Conservation (phyloP, 192 early-diverging fungal genomes). For the Obelidium mucronatum region DNA sequence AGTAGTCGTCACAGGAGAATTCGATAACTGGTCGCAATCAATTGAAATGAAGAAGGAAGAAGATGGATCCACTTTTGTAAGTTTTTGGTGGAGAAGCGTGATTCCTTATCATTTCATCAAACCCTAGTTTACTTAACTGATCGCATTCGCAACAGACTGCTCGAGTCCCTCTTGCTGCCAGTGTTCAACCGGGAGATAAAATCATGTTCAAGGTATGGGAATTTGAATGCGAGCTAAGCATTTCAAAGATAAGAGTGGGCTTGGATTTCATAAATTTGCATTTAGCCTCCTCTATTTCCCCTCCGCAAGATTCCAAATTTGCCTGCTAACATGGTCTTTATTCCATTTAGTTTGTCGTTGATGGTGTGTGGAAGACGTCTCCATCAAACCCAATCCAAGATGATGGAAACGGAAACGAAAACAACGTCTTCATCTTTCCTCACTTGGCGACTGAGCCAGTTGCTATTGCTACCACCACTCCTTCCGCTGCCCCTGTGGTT, state of each 20-base stretch:
- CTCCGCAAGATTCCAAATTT: too few relatives aligned
- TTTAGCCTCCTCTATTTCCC: too few relatives aligned
- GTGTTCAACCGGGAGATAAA: neutral
- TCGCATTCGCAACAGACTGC: neutral
- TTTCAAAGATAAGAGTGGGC: constrained; percentile 1
- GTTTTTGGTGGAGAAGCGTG: too few relatives aligned
- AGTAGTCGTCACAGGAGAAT: constrained; percentile 39
- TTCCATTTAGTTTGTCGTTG: constrained; percentile 19
- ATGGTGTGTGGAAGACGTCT: neutral
- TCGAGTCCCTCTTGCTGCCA: neutral
- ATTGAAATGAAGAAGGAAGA: constrained; percentile 5
- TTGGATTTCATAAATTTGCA: too few relatives aligned
- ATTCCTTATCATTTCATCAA: neutral
- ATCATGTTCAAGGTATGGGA: constrained; percentile 4
- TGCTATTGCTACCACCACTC: neutral
- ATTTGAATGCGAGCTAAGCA: neutral
- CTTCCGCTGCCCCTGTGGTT: constrained; percentile 5
- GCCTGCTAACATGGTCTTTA: constrained; percentile 12
- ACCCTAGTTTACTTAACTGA: neutral
- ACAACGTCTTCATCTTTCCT: constrained; percentile 14
- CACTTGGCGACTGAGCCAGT: neutral
- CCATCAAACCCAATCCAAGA: neutral
- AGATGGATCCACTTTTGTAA: neutral
- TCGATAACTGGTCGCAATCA: constrained; percentile 37
- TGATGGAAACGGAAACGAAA: constrained; percentile 22